Base-by-base conservation (phyloP, 1,139 yeast genomes). In the Yamadazyma sp. region DNA sequence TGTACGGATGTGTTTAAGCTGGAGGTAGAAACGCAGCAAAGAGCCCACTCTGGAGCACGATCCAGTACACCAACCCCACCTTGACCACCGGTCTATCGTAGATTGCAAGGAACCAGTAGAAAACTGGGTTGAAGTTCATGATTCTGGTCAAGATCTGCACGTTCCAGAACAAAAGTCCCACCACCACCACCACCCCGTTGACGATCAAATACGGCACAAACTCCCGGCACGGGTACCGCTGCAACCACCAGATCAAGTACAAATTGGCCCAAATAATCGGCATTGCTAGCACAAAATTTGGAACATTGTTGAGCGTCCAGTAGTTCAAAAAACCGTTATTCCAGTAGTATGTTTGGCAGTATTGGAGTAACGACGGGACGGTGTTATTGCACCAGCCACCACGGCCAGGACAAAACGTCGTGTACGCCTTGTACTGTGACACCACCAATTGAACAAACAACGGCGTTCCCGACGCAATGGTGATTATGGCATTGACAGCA, bases 321-420 rank as follows among this genome's bases (percentile, higher is more conserved):
- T 92, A 92, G 33, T 64, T 68, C 36, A 92, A 61, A 40, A 90
- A 79, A 0, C 98, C 98, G 33, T 71, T 74, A 49, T 80, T 76
- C 98, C 98, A 92, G 59, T 92, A 90, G 46, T 80, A 72, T 2
- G 63, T 44, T 59, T 92, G 98, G 6, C 95, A 86, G 57, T 72
- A 87, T n/a, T 76, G 61, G 52, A 83, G 82, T 27, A 92, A 67
- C 24, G 86, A 74, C 3, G 89, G 88, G 0, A 83, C 33, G 10
- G 45, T 54, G 16, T 58, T 46, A 12, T 56, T 47, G 57, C 98
- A 92, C 97, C 97, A 92, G 45, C 73, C 84, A 1, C 83, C 82
- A 46, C 86, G 62, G n/a, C 65, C 72, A 0, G 86, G 83, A 56
- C 98, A 92, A 51, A 78, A 85, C 17, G 54, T 51, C 3, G 35